Percentiles rank a stretch among this genome's conserved stretches.
These are phyloP conservation scores for Fusarium pininemorale DNA, from an alignment of 2,329 filamentous ascomycete species.

Conservation along the genomic window DNA sequence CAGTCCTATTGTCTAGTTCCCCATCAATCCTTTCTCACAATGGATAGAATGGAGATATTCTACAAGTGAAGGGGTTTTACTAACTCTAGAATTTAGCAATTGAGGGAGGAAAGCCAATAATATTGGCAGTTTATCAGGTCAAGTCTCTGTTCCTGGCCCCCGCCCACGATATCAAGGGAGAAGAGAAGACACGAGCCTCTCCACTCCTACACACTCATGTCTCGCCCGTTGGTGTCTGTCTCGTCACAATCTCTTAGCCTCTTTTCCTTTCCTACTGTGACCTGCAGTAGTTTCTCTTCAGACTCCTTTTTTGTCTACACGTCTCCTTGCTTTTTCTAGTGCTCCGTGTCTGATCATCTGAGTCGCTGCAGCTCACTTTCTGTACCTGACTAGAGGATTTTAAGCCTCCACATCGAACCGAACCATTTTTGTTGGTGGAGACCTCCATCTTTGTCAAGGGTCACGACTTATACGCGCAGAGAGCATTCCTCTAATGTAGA, in stretches of 20 bases:
- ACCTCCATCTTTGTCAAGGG: constrained; percentile 10
- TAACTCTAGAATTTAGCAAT: background rate
- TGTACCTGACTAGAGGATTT: constrained; percentile 22
- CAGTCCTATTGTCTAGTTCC: constrained; percentile 18
- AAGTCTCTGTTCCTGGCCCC: background rate
- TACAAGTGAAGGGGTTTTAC: background rate
- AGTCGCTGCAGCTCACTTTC: constrained; percentile 17
- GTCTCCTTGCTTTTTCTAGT: constrained; percentile 16
- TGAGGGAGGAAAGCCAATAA: constrained; percentile 35
- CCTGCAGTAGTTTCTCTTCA: constrained; percentile 23
- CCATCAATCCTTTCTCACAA: constrained; percentile 1
- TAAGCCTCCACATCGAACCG: background rate
- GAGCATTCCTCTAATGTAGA: constrained; percentile 31
- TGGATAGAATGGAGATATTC: constrained; percentile 14
- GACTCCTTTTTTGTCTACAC: background rate
- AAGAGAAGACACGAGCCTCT: background rate
- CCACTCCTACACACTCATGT: constrained; percentile 14
- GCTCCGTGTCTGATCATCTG: constrained; percentile 26
- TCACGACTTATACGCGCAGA: constrained; percentile 33
- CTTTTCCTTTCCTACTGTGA: background rate
- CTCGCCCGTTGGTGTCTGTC: constrained; percentile 26
- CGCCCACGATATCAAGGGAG: constrained; percentile 24
- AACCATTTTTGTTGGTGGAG: constrained; percentile 3
- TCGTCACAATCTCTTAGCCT: constrained; percentile 24
- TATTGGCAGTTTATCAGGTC: constrained; percentile 35